Base-by-base conservation (phyloP, 1,139 yeast genomes). In the Debaryomyces nepalensis region DNA sequence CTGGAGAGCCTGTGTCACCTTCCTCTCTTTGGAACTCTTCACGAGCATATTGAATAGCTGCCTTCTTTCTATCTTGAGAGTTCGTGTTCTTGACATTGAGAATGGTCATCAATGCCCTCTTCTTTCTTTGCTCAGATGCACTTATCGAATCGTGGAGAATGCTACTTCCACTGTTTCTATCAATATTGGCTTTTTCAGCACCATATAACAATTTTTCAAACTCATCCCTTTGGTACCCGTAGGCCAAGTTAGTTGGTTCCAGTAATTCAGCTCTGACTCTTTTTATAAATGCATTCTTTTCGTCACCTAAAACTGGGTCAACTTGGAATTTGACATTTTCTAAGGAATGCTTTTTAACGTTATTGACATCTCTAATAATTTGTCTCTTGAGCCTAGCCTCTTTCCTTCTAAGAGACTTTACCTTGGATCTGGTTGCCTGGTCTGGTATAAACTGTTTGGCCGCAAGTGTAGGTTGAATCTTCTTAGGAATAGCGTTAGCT, bases 1-100 rank as follows among this genome's bases (percentile, higher is more conserved):
- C 98, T 39, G 96, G 82, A 0, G 96, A 87, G 1, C 96, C 97
- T 0, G 97, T 88, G 61, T 93, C 98, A 39, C 96, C 97, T 39
- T 84, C 89, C 49, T 78, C 76, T 57, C 97, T 77, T 52, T 81
- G 82, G 63, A 93, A 90, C 65, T 90, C 97, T 52, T 77, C 68
- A 42, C 81, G 76, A 0, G 97, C 97, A 44, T 85, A 63, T 39
- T 66, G 64, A 5, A 81, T 69, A 16, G 91, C 88, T 52, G 81
- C 61, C 51, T 78, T 79, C 58, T 77, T 73, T 46, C 74, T 73
- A 50, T 87, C 91, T 21, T 66, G 62, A 37, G 76, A 73, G 53
- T 76, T 76, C 21, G 95, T 77, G 64, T 91, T 91, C 63, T 76
- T 84, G 66, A 88, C 76, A 54, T 81, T 79, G 47, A 90, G 70